Evolutionary conservation across 164 flowering plant genomes (phyloP).

Genomic region (Macadamia tetraphylla): DNA sequence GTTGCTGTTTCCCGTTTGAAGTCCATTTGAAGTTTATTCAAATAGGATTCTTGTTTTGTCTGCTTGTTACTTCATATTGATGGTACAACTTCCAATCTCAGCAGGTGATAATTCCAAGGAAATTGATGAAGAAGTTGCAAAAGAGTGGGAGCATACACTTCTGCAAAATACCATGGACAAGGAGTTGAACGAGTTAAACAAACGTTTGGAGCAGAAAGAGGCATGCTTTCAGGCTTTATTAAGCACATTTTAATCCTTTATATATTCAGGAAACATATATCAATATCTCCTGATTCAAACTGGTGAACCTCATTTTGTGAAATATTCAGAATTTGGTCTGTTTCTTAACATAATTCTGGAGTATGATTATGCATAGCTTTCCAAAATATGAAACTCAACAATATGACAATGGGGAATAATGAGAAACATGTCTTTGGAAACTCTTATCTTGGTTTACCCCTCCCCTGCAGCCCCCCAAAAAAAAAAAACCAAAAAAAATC

Average conservation of each 20-base stretch:
- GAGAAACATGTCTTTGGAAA: too few relatives aligned
- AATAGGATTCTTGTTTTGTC: not conserved
- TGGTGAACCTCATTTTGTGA: too few relatives aligned
- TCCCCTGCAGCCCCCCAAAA: too few relatives aligned
- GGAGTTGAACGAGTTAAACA: slow-evolving; percentile 79
- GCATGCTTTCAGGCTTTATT: slow-evolving; percentile 21
- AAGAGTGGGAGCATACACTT: slow-evolving; percentile 94
- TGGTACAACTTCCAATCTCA: slow-evolving; percentile 7
- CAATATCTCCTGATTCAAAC: too few relatives aligned
- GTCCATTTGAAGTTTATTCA: not conserved
- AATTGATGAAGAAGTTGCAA: slow-evolving; percentile 81
- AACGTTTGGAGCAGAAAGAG: slow-evolving; percentile 88
- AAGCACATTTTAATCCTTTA: not conserved
- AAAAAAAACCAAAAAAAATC: too few relatives aligned
- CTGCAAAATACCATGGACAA: slow-evolving; percentile 86
- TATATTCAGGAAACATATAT: not conserved
- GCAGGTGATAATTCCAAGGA: slow-evolving; percentile 63
- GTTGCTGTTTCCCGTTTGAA: not conserved
- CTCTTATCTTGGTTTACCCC: too few relatives aligned
- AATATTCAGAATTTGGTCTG: not conserved
- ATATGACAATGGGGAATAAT: too few relatives aligned
- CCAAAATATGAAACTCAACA: too few relatives aligned
- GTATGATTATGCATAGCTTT: too few relatives aligned
- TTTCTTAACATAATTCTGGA: not conserved
- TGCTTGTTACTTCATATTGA: not conserved